These are phyloP conservation scores for Aureobasidium namibiae DNA, from an alignment of 2,329 filamentous ascomycete genomes.

Conservation along the genomic window DNA sequence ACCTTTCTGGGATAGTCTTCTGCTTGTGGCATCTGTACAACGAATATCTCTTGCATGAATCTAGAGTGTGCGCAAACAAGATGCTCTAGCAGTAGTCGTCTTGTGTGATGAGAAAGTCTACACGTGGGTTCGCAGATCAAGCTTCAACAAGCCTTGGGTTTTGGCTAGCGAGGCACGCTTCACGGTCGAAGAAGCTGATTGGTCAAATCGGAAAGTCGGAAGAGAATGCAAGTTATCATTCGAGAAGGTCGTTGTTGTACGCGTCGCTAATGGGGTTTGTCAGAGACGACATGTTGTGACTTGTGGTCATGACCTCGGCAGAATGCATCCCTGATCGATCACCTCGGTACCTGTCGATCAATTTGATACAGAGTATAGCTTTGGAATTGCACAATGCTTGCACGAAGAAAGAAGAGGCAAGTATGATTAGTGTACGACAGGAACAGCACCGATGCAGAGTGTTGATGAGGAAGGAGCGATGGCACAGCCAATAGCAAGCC, in stretches of 20 bases:
- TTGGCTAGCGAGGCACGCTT: conserved; percentile 6
- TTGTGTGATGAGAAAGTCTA: not conserved
- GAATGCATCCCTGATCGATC: not conserved
- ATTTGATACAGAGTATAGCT: too few relatives aligned
- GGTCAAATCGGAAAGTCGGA: not conserved
- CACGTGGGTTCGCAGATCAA: conserved; percentile 2
- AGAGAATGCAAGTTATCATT: not conserved
- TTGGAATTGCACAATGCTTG: not conserved
- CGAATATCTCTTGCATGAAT: conserved; percentile 1
- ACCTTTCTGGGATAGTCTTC: not conserved
- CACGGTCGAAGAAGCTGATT: not conserved
- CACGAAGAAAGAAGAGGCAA: not conserved
- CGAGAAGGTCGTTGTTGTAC: not conserved
- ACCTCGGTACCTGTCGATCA: not conserved
- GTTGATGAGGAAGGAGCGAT: not conserved
- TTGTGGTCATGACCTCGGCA: not conserved
- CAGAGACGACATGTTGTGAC: not conserved
- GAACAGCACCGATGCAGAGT: not conserved
- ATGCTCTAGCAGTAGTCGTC: not conserved
- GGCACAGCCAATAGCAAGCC: not conserved
- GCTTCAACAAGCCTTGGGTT: conserved; percentile 3
- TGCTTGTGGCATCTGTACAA: not conserved
- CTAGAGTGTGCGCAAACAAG: not conserved
- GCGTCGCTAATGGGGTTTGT: not conserved
- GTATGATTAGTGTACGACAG: too few relatives aligned